Evolutionary conservation across 306 rosid species (phyloP).

Genomic region (Vicia villosa): DNA sequence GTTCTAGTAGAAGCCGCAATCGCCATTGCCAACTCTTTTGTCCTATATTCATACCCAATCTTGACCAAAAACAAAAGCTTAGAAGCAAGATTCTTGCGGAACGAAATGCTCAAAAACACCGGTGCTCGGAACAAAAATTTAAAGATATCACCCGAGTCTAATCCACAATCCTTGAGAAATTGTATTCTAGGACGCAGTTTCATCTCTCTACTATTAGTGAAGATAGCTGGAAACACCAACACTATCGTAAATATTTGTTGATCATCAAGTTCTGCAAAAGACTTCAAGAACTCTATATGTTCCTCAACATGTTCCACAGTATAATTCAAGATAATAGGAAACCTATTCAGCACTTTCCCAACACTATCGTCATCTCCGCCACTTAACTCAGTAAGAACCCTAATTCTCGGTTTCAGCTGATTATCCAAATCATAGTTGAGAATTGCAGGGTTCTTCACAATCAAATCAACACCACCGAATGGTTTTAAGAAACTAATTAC

Average conservation of each 20-base stretch:
- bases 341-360: constrained; percentile 49
- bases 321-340: constrained; percentile 63
- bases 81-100: constrained; percentile 53
- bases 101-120: constrained; percentile 63
- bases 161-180: constrained; percentile 80
- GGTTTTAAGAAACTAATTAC: constrained; percentile 47
- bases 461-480: constrained; percentile 63
- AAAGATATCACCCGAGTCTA: constrained; percentile 57
- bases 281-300: constrained; percentile 64
- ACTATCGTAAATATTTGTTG: constrained; percentile 61
- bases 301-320: constrained; percentile 53
- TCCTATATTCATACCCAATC: constrained; percentile 68
- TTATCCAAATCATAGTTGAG: constrained; percentile 62
- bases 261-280: constrained; percentile 59
- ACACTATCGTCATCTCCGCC: constrained; percentile 59
- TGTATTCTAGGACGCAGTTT: constrained; percentile 70
- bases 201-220: constrained; percentile 74
- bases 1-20: constrained; percentile 64
- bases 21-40: constrained; percentile 65
- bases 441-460: constrained; percentile 55
- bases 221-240: constrained; percentile 57
- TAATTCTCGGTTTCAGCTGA: constrained; percentile 61
- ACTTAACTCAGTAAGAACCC: constrained; percentile 47
- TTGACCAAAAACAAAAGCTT: constrained; percentile 70
- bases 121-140: constrained; percentile 75